Conservation (phyloP, 2,329 filamentous ascomycete genomes). For the Penicillium sp. region DNA sequence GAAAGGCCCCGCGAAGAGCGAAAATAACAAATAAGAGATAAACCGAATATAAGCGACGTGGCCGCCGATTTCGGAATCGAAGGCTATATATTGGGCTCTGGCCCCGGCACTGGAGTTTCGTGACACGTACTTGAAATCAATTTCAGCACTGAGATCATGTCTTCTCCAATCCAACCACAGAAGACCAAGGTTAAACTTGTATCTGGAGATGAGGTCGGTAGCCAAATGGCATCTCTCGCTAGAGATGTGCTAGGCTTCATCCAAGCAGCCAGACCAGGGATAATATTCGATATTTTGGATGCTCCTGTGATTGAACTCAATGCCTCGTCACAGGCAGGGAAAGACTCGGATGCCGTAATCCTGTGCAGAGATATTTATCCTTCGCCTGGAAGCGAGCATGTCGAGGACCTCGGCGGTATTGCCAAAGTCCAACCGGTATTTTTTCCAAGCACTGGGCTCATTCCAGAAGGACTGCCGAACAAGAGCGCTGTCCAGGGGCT, state of each 20-base stretch:
- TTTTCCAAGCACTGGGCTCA: background rate
- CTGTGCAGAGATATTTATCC: background rate
- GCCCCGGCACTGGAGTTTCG: background rate
- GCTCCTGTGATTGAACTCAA: background rate
- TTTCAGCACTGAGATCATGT: background rate
- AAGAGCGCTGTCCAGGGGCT: background rate
- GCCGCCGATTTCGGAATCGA: background rate
- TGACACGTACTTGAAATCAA: background rate
- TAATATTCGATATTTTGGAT: background rate
- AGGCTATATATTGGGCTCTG: background rate
- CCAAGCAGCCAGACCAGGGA: background rate
- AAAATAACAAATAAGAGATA: background rate
- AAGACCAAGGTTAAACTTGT: background rate
- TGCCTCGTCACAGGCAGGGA: background rate
- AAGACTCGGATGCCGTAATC: background rate
- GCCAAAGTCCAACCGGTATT: background rate
- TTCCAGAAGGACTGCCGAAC: background rate
- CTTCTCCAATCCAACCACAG: background rate
- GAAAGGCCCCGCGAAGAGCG: background rate
- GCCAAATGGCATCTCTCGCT: background rate
- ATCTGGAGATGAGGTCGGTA: background rate
- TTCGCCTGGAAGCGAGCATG: background rate
- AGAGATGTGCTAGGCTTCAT: background rate
- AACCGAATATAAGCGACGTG: background rate
- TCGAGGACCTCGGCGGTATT: background rate